Evolutionary conservation across 805 yeast genomes (phyloP).

Genomic region (Starmerella etchellsii): DNA sequence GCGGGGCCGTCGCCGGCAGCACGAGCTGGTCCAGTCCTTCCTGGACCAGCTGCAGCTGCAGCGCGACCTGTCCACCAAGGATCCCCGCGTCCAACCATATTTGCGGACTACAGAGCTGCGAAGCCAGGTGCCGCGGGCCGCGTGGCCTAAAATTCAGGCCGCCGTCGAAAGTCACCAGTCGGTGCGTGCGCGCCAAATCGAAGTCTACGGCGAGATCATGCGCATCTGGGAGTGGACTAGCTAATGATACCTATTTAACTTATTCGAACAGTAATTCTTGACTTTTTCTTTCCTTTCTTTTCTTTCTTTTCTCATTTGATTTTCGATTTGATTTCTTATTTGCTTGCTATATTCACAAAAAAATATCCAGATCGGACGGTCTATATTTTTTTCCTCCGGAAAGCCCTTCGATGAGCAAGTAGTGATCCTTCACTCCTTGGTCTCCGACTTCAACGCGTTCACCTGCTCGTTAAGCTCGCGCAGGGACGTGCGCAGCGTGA

Average conservation of each 20-base stretch:
- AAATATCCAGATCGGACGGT: too few relatives aligned
- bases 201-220: constrained; percentile 76
- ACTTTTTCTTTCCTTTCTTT: too few relatives aligned
- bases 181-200: constrained; percentile 48
- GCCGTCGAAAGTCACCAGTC: constrained; percentile 54
- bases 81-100: constrained; percentile 13
- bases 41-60: constrained; percentile 8
- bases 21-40: constrained; percentile 6
- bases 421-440: constrained; percentile 10
- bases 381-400: too few relatives aligned
- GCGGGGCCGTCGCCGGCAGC: background rate
- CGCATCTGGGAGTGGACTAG: constrained; percentile 82
- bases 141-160: constrained; percentile 49
- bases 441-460: constrained; percentile 38
- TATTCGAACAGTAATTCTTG: too few relatives aligned
- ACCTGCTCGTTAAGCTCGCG: constrained; percentile 57
- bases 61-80: too few relatives aligned
- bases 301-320: too few relatives aligned
- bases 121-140: constrained; percentile 7
- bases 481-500: constrained; percentile 55
- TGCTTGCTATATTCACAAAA: too few relatives aligned
- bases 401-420: too few relatives aligned
- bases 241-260: too few relatives aligned
- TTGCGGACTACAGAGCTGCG: constrained; percentile 14
- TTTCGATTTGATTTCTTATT: too few relatives aligned